These are phyloP conservation scores for Telfairia occidentalis DNA, from an alignment of 331 rosid genomes.

Conservation along the genomic window DNA sequence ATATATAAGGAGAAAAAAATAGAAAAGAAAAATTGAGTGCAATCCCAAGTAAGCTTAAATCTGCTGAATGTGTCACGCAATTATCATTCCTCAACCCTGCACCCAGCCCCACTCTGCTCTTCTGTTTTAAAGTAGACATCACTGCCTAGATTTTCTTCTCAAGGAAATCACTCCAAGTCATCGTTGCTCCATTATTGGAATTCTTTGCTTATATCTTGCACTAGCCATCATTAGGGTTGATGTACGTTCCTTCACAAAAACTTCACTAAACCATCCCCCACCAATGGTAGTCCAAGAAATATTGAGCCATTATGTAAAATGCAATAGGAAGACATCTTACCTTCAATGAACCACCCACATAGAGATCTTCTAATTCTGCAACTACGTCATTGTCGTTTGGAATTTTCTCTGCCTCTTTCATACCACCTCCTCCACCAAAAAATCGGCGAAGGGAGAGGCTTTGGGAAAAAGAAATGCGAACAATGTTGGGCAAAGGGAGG, in stretches of 20 bases:
- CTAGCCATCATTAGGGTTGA: no score
- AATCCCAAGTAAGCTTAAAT: not conserved
- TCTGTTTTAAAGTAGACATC: slow-evolving; percentile 7
- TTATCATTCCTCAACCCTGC: not conserved
- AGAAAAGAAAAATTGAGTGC: not conserved
- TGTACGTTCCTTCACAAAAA: no score
- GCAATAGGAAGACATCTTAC: slow-evolving; percentile 23
- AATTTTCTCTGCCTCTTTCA: slow-evolving; percentile 69
- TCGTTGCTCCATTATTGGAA: no score
- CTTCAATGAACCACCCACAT: slow-evolving; percentile 86
- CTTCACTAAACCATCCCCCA: not conserved
- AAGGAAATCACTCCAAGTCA: no score
- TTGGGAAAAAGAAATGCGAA: no score
- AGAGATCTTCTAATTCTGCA: slow-evolving; percentile 73
- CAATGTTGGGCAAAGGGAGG: no score
- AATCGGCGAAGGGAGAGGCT: no score
- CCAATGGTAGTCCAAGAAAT: not conserved
- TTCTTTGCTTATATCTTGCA: no score
- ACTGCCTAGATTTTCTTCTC: no score
- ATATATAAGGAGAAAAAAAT: not conserved
- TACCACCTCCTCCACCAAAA: slow-evolving; percentile 58
- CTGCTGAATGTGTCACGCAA: slow-evolving; percentile 2
- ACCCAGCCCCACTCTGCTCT: slow-evolving; percentile 11
- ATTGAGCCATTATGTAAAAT: not conserved
- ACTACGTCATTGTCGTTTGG: slow-evolving; percentile 71